Base-by-base conservation (phyloP, 805 yeast species). In the Saccharomyces paradoxus region DNA sequence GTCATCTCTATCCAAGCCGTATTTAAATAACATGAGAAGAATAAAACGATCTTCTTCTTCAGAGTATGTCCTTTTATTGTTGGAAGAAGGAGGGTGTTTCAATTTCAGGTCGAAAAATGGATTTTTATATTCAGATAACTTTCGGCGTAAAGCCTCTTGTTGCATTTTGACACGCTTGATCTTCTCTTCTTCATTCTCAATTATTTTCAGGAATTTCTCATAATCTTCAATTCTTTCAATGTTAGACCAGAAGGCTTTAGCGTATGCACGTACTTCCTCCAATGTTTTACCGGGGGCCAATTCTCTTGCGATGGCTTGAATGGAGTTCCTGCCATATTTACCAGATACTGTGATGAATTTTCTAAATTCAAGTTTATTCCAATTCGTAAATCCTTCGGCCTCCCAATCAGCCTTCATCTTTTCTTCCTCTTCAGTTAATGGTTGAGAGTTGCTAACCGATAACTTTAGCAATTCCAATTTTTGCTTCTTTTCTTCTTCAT, bases 31-130 rank as follows among this genome's bases (percentile, higher is more conserved):
- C 74, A 87, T 91, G 14, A 90, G 81, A 55, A 94, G 73, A 61
- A 94, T 72, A 69, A 87, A 94, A 62, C 97, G 77, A 70, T 94
- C 99, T 67, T 94, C 97, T 57, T 87, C 96, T 50, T 88, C 95
- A 30, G 88, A 81, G 70, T 82, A 94, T 2, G 86, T 79, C 63
- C 84, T 82, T 66, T 82, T 81, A 41, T 79, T 74, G 8, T 86
- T 75, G 2, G 86, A 79, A 2, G 83, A 79, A 7, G 94, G 89
- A 2, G 96, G 96, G 58, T 77, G 80, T 58, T 82, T 81, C 55
- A 92, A 77, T 21, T 71, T 77, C 59, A 92, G 74, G 61, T 92
- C 95, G 67, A 86, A 87, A 58, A 92, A 73, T 12, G 99, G 99
- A 58, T 83, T 83, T 44, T 74, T 73, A 69, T 84, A 88, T 58